phyloP scores from a whole-genome alignment of 1,139 yeast genomes.

The Debaryomyces psychrophilus region DNA sequence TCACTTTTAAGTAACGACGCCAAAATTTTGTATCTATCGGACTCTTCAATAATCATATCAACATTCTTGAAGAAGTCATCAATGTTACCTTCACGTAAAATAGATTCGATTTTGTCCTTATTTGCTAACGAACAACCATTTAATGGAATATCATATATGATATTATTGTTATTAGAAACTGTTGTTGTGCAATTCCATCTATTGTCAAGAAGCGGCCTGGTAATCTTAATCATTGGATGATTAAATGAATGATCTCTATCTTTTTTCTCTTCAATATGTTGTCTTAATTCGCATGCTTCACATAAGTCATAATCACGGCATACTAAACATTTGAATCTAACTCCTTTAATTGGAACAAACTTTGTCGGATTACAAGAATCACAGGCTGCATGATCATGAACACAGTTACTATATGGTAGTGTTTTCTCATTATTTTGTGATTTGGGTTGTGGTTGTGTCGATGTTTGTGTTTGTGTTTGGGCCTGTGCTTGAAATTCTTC shows the following conservation, averaged over 20 bases:
- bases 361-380: slow-evolving; percentile 42
- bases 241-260: slow-evolving; percentile 27
- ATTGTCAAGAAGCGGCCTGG: not conserved
- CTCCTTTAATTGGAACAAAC: slow-evolving; percentile 46
- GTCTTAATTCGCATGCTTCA: slow-evolving; percentile 45
- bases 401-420: slow-evolving; percentile 2
- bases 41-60: slow-evolving; percentile 25
- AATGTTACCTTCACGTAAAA: slow-evolving; percentile 23
- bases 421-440: not conserved
- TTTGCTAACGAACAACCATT: slow-evolving; percentile 25
- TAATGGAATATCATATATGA: slow-evolving; percentile 33
- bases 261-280: slow-evolving; percentile 16
- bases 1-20: slow-evolving; percentile 15
- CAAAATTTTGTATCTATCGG: slow-evolving; percentile 32
- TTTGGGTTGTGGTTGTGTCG: not conserved
- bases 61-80: slow-evolving; percentile 27
- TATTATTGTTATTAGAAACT: slow-evolving; percentile 14
- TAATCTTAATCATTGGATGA: slow-evolving; percentile 39
- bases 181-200: not conserved
- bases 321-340: slow-evolving; percentile 55
- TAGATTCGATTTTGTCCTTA: slow-evolving; percentile 22
- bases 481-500: slow-evolving; percentile 1
- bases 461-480: not conserved
- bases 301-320: slow-evolving; percentile 64
- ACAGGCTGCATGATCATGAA: slow-evolving; percentile 37